Percentiles rank a stretch among this genome's conserved stretches.
These are phyloP conservation scores for Plectosphaerella sp. DNA, from an alignment of 2,329 filamentous ascomycete species.

Conservation along the genomic window DNA sequence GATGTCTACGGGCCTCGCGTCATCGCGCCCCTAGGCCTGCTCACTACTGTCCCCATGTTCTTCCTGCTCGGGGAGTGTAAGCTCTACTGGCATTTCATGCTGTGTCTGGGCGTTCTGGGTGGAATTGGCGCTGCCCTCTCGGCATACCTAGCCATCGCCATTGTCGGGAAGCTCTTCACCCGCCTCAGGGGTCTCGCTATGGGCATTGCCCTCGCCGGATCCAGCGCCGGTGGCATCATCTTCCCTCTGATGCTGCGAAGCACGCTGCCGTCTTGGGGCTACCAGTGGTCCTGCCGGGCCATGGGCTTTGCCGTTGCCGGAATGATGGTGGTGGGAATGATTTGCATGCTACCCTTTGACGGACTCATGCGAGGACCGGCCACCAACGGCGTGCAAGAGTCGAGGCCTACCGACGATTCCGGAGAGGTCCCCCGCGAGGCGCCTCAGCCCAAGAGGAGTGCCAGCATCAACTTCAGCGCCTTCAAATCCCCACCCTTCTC, in stretches of 20 bases:
- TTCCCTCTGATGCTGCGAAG: slow-evolving; percentile 27
- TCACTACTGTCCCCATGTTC: slow-evolving; percentile 31
- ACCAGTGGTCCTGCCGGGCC: slow-evolving; percentile 27
- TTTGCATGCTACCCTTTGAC: slow-evolving; percentile 28
- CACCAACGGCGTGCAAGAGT: slow-evolving; percentile 6
- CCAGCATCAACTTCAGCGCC: slow-evolving; percentile 31
- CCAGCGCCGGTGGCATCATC: slow-evolving; percentile 21
- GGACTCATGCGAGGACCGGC: slow-evolving; percentile 10
- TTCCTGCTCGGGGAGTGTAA: slow-evolving; percentile 41
- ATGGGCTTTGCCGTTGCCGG: slow-evolving; percentile 22
- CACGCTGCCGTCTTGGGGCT: slow-evolving; percentile 22
- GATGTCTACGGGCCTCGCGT: slow-evolving; percentile 39
- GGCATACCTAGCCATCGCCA: slow-evolving; percentile 26
- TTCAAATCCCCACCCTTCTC: slow-evolving; percentile 35
- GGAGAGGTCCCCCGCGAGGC: neutral
- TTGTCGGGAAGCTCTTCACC: slow-evolving; percentile 23
- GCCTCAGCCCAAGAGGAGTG: slow-evolving; percentile 6
- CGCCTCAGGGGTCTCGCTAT: slow-evolving; percentile 17
- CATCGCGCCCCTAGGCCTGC: slow-evolving; percentile 30
- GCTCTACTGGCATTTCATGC: slow-evolving; percentile 43
- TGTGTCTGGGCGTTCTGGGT: slow-evolving; percentile 35
- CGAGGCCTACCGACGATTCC: neutral
- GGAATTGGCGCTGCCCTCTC: slow-evolving; percentile 34
- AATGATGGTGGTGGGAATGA: slow-evolving; percentile 17
- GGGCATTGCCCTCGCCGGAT: slow-evolving; percentile 17